Evolutionary conservation across 2,329 filamentous ascomycete species (phyloP), one percentile per base, ranked within the genome.

Genomic region (Blastomyces gilchristii): DNA sequence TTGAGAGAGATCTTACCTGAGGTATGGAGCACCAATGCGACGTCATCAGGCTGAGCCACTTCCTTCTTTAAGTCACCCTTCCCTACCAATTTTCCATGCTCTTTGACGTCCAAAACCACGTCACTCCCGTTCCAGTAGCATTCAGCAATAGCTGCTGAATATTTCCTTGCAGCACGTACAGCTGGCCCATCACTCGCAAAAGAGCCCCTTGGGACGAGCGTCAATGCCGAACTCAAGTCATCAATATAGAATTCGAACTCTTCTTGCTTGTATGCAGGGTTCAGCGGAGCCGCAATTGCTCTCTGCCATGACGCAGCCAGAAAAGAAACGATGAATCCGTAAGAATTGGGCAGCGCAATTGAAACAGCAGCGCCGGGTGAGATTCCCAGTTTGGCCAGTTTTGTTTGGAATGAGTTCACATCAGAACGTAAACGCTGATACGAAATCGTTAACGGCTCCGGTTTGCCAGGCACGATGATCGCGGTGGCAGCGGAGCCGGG

Each of bases 161-260:
- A 92, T 78, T 87, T 90, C 69, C 84, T 81, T 8, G 90, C 90
- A 0, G 90, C 90, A 71, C 85, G 83, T 37, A 94, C 88, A 34
- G 88, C 89, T 14, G 89, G 83, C 11, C 85, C 86, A 72, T 87
- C 80, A 68, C 85, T 81, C 12, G 80, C 79, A 69, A 85, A 89
- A 16, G 87, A 84, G 18, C 89, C 90, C 68, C 81, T 81, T 14
- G 90, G 90, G 11, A 95, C 87, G 45, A 95, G 80, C 41, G 91
- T 84, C 64, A 95, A 79, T 43, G 87, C 87, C 5, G 90, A 93
- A 72, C 87, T 89, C 69, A 95, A 81, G 73, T 96, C 90, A 67
- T 91, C 87, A 71, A 96, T 93, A 76, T 94, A 95, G 77, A 95
- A 95, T 74, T 94, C 90, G 73, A 93, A 94, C 75, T 95, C 90